Base-by-base conservation (phyloP, 371 early-diverging fungal genomes). In the Dinochytrium kinnereticum region DNA sequence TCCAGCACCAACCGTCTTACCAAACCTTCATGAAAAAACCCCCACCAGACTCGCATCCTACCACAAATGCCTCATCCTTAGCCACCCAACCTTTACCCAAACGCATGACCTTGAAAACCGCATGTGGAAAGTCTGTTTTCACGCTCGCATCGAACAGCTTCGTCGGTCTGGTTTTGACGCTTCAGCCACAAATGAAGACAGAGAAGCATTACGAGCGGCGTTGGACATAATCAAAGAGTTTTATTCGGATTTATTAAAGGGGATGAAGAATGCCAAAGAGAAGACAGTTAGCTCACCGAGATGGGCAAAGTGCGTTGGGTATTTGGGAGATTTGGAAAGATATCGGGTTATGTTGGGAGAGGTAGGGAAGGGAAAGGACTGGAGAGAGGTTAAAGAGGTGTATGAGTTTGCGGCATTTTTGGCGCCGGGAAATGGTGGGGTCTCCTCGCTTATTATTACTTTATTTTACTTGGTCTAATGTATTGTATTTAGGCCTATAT, bases 31-130 rank as follows among this genome's bases (percentile, higher is more conserved):
- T 44, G 65, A n/a, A n/a, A 33, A 68, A n/a, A n/a, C n/a, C n/a
- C n/a, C n/a, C n/a, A n/a, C n/a, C 44, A 74, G 75, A 55, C 57
- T 61, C 39, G 61, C 70, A 10, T 59, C 51, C 33, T 66, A 70
- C 17, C 39, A 53, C 57, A 21, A 37, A 1, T 17, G 59, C 34
- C 36, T 76, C 21, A 67, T 76, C 0, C 21, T 38, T 34, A 24
- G 37, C 21, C 44, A 50, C 24, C 69, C 71, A 13, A 30, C 76
- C 15, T 1, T 76, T 7, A 68, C 73, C 2, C 38, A 53, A 37
- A 77, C 74, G 36, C 67, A 81, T 51, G 72, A 81, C 28, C 37
- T 81, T 31, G 79, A 81, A 59, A 37, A 51, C 3, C 65, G 77
- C 2, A 67, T 77, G 19, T 81, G 81, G 81, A 73, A 72, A 59